Conservation (phyloP, 768 basidiomycete species). For the Calocybe cyanea region DNA sequence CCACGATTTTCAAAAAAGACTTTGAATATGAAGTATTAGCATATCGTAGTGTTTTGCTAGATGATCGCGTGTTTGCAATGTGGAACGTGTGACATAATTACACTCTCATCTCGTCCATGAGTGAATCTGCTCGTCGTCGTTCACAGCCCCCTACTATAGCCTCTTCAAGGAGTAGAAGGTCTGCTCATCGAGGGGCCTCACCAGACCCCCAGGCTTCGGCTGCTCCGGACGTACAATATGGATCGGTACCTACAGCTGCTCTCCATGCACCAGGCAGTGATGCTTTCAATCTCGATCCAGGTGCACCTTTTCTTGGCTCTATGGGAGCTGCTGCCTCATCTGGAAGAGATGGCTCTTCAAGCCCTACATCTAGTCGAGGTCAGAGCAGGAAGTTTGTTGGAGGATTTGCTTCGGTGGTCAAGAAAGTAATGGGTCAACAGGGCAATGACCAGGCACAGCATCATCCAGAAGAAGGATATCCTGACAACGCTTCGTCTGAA, state of each 20-base stretch:
- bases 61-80: too few relatives aligned
- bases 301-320: constrained; percentile 9
- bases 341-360: neutral
- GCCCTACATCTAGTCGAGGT: neutral
- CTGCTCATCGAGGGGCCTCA: neutral
- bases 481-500: neutral
- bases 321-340: neutral
- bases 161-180: constrained; percentile 3
- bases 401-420: constrained; percentile 9
- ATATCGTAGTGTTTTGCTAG: too few relatives aligned
- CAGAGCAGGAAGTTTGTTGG: constrained; percentile 9
- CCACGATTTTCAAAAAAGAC: too few relatives aligned
- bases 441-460: neutral
- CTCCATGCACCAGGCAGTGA: constrained; percentile 10
- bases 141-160: neutral
- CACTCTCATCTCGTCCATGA: too few relatives aligned
- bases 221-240: constrained; percentile 4
- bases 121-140: neutral
- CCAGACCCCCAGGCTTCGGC: neutral
- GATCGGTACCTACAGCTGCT: constrained; percentile 1
- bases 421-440: constrained; percentile 11
- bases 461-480: constrained; percentile 5
- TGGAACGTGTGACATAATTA: too few relatives aligned
- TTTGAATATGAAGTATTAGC: too few relatives aligned
- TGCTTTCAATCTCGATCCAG: constrained; percentile 14